phyloP scores from a whole-genome alignment of 2,329 filamentous ascomycete species.

The Penicillium aurantiogriseum region DNA sequence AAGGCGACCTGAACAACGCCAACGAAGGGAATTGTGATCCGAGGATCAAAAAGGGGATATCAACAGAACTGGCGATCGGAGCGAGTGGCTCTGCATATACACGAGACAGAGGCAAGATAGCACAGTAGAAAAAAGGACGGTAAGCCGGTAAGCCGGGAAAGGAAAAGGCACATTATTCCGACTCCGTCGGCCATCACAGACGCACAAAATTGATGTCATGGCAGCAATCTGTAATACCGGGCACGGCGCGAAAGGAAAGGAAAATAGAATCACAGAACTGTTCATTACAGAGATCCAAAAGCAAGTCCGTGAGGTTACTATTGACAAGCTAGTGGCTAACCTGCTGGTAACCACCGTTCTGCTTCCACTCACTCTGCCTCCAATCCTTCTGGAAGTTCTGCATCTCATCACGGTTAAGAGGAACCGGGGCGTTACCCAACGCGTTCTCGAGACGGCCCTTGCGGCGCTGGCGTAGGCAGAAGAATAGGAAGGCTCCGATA shows the following conservation, averaged over 20 bases:
- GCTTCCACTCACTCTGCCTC: slow-evolving; percentile 37
- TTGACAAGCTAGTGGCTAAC: slow-evolving; percentile 20
- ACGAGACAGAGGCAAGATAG: not conserved
- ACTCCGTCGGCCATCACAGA: not conserved
- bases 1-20: slow-evolving; percentile 1
- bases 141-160: not conserved
- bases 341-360: slow-evolving; percentile 29
- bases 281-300: slow-evolving; percentile 5
- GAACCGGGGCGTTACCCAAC: slow-evolving; percentile 48
- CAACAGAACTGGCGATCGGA: slow-evolving; percentile 3
- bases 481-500: slow-evolving; percentile 43
- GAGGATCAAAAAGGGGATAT: slow-evolving; percentile 9
- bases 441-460: slow-evolving; percentile 51
- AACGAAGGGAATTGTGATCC: not conserved
- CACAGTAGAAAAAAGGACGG: not conserved
- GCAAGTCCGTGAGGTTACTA: slow-evolving; percentile 9
- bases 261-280: not conserved
- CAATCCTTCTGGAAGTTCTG: slow-evolving; percentile 40
- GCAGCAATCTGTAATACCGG: not conserved
- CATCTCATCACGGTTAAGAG: slow-evolving; percentile 39
- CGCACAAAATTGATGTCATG: not conserved
- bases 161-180: slow-evolving; percentile 7
- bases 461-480: slow-evolving; percentile 51
- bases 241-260: not conserved
- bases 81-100: not conserved